These are phyloP conservation scores for Lunularia cruciata DNA, from an alignment of 225 moss, liverwort and hornwort species.

Conservation along the genomic window DNA sequence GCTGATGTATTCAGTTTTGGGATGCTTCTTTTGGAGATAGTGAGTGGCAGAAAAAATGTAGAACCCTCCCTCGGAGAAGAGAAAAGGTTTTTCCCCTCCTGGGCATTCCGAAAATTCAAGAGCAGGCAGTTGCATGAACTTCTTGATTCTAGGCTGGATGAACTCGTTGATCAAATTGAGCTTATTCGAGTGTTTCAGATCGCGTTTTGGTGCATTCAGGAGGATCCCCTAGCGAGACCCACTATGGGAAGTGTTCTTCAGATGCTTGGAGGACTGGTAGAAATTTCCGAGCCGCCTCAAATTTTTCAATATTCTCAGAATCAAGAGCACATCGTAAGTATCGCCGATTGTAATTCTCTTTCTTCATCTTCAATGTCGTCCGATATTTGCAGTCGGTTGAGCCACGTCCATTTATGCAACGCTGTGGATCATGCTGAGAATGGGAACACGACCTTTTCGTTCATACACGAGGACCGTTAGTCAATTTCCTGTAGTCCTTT, in stretches of 20 bases:
- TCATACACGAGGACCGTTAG: background rate
- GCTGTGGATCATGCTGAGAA: background rate
- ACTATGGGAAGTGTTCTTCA: slow-evolving; percentile 53
- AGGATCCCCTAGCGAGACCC: slow-evolving; percentile 59
- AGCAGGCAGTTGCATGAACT: slow-evolving; percentile 44
- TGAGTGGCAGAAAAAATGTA: slow-evolving; percentile 4
- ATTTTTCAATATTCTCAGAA: background rate
- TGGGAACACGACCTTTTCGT: background rate
- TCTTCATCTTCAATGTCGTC: background rate
- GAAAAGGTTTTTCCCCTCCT: slow-evolving; percentile 49
- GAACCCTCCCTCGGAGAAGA: background rate
- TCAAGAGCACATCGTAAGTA: background rate
- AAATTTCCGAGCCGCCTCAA: background rate
- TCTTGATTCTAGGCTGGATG: slow-evolving; percentile 30
- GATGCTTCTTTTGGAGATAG: background rate
- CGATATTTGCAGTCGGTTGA: background rate
- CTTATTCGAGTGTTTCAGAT: background rate
- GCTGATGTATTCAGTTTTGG: slow-evolving; percentile 11
- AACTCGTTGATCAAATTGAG: background rate
- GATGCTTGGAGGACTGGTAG: slow-evolving; percentile 56
- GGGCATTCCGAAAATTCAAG: slow-evolving; percentile 48
- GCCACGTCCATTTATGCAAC: background rate
- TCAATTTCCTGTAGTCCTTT: background rate
- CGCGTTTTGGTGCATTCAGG: slow-evolving; percentile 36
- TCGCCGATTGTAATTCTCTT: background rate